Percentiles rank a stretch among this genome's conserved stretches.
phyloP scores from a whole-genome alignment of 345 rosid genomes.

The Eutrema yunnanense region DNA sequence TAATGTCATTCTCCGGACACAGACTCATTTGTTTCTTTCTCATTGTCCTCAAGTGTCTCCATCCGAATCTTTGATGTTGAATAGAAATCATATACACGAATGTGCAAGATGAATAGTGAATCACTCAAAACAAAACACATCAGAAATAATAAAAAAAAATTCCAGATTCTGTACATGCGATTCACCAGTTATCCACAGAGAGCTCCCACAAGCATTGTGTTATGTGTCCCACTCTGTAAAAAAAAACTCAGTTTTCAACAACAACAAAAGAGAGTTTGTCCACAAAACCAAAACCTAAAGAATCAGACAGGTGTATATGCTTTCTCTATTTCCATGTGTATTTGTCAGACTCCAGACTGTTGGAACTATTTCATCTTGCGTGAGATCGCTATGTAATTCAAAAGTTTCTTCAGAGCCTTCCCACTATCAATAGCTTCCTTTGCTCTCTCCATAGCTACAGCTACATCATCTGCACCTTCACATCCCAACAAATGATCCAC shows the following conservation, averaged over 20 bases:
- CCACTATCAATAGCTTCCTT: conserved; percentile 93
- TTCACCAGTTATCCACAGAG: neutral
- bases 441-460: conserved; percentile 70
- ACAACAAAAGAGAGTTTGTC: neutral
- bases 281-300: neutral
- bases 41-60: neutral
- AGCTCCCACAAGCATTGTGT: conserved; percentile 9
- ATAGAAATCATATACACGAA: neutral
- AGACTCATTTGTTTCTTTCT: neutral
- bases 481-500: conserved; percentile 89
- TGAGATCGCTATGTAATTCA: conserved; percentile 76
- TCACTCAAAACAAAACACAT: neutral
- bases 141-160: neutral
- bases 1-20: neutral
- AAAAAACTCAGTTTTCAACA: conserved; percentile 1
- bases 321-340: conserved; percentile 11
- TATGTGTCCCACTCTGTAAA: conserved; percentile 9
- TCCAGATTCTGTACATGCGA: conserved; percentile 2
- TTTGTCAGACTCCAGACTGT: neutral
- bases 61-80: conserved; percentile 14
- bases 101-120: neutral
- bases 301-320: conserved; percentile 4
- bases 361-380: conserved; percentile 35
- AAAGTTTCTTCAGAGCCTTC: conserved; percentile 61
- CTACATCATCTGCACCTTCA: conserved; percentile 68